Percentiles rank a stretch among this genome's conserved stretches.
phyloP scores from a whole-genome alignment of 106 monocot genomes.

The Dendrobium catenatum region DNA sequence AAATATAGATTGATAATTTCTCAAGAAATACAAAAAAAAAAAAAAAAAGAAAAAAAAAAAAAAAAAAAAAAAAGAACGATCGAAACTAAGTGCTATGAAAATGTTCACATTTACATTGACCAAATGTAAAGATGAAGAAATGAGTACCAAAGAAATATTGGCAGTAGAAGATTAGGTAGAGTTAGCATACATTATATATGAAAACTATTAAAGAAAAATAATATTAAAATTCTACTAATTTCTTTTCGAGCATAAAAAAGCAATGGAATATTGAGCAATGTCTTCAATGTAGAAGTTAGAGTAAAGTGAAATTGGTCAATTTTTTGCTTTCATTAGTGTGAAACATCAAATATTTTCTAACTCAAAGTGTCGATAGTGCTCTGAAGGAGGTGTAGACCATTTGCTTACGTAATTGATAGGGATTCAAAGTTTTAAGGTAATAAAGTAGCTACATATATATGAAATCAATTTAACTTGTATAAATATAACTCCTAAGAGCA shows the following conservation, averaged over 20 bases:
- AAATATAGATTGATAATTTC: neutral
- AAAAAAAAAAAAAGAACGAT: too few species aligned
- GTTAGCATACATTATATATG: neutral
- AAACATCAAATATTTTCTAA: slow-evolving; percentile 54
- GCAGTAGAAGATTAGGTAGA: neutral
- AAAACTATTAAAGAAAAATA: neutral
- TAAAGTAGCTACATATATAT: slow-evolving; percentile 54
- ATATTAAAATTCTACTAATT: neutral
- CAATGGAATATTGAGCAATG: slow-evolving; percentile 42
- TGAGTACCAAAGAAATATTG: neutral
- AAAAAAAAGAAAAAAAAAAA: too few species aligned
- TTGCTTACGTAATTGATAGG: slow-evolving; percentile 80
- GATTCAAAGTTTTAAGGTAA: slow-evolving; percentile 85
- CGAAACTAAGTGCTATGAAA: neutral
- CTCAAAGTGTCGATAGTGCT: slow-evolving; percentile 68
- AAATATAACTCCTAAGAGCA: neutral
- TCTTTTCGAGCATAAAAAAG: neutral
- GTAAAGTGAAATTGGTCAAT: slow-evolving; percentile 71
- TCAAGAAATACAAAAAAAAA: too few species aligned
- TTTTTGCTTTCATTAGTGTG: slow-evolving; percentile 61
- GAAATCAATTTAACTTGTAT: neutral
- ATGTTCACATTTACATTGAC: neutral
- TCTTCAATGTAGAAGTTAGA: slow-evolving; percentile 59
- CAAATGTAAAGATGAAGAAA: neutral
- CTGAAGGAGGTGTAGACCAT: slow-evolving; percentile 91